Conservation (phyloP, 495 filamentous ascomycete species). For the Trichoderma orchidacearum region DNA sequence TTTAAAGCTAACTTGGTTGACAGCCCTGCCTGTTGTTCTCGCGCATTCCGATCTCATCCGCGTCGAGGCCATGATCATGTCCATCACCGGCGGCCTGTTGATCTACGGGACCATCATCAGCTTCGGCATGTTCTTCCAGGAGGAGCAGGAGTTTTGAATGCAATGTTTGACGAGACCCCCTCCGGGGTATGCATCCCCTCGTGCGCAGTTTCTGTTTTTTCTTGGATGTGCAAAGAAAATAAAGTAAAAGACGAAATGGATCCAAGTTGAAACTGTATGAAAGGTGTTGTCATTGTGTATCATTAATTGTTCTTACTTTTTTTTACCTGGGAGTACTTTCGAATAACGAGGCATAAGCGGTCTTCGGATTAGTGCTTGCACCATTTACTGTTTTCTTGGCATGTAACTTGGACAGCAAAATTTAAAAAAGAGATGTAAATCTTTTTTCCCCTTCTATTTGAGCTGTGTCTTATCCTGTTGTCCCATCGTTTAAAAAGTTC, state of each 20-base stretch:
- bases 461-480: not conserved
- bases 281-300: not conserved
- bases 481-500: not conserved
- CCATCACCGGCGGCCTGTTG: constrained; percentile 75
- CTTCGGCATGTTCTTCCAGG: constrained; percentile 96
- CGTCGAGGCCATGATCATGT: constrained; percentile 88
- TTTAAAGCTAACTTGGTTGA: not conserved
- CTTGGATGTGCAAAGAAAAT: not conserved
- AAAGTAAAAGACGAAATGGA: not conserved
- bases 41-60: constrained; percentile 73
- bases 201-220: no score
- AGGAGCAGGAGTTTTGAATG: constrained; percentile 67
- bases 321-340: not conserved
- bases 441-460: not conserved
- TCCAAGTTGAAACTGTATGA: not conserved
- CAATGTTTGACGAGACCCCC: no score
- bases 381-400: not conserved
- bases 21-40: constrained; percentile 83
- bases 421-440: not conserved
- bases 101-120: constrained; percentile 98
- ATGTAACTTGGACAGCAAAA: not conserved
- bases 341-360: not conserved
- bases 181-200: no score
- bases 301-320: not conserved
- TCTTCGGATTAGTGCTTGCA: not conserved